Base-by-base conservation (phyloP, 1,139 yeast genomes). In the Meyerozyma guilliermondii region DNA sequence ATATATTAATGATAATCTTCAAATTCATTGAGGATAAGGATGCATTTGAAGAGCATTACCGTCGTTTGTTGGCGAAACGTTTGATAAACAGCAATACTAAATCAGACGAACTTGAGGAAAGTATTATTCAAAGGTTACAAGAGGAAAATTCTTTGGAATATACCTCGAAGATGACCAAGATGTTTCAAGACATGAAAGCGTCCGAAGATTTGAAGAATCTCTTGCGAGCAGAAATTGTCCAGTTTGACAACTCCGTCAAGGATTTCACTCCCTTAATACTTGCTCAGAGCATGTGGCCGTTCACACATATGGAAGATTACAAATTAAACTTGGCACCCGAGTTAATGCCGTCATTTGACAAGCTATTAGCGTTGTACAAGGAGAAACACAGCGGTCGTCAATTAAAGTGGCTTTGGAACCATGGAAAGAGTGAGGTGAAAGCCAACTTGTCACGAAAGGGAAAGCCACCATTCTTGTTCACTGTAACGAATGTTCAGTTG, bases 401-500 rank as follows among this genome's bases (percentile, higher is more conserved):
- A 51, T 77, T 94, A 55, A 85, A 87, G 58, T 94, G 98, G 98
- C 75, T 92, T 46, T 94, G 98, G 97, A 87, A 88, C 53, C 82
- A 88, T 58, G 88, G 95, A 38, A 86, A 94, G 63, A 95, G 95
- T 49, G 99, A 94, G 60, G 67, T 94, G 43, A 86, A 82, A 62
- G 96, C 95, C n/a, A 86, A 87, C 58, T 76, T 89, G 50, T 79
- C 92, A 6, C 81, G 83, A 51, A 83, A 84, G 43, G 91, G 95
- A 6, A 83, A 84, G 56, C 88, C 92, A 4, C 95, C 95, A 43
- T 87, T 87, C 51, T 66, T 76, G 31, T 83, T 94, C 58, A 85
- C 86, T 10, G 91, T 88, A 35, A 84, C 96, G 7, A 77, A 87
- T 48, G 85, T 82, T 51, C 98, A 94, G 64, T 81, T 91, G 74